Evolutionary conservation across 1,284 basidiomycete species (phyloP), one percentile per base, ranked within the genome.

Genomic region (Rhodotorula sp.): DNA sequence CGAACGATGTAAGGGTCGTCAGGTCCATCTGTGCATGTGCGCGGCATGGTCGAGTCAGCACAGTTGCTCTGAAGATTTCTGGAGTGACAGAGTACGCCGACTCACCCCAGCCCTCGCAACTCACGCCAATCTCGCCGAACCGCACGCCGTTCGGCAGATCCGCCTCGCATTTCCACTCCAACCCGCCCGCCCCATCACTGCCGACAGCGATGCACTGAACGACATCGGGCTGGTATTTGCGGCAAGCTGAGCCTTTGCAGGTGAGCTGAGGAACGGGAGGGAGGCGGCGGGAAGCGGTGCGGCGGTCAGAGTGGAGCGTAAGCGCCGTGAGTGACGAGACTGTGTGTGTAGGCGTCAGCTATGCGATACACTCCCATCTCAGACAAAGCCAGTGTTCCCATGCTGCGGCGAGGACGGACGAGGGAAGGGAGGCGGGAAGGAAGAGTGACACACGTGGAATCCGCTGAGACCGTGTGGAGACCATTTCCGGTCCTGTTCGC

Each of bases 121-220:
- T 88, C 2, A 97, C 89, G 70, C 87, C 85, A 0, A 95, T 88
- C 66, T 86, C 84, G 13, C 94, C 94, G 68, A 97, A 88, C 62
- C 73, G 46, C 64, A 94, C 79, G 4, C 86, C 83, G 54, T 87
- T 86, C 4, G 93, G 93, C 15, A 97, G 82, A 78, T 97, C 93
- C 11, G 93, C 90, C 78, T 92, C 88, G 79, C 94, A 97, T 88
- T 90, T 90, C 92, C 92, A 94, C 76, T 94, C 91, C 8, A 92
- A 27, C 4, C 68, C 86, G 19, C 89, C 87, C 2, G 85, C 82
- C 2, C 89, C 91, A 70, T 82, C 81, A 13, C 90, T 89, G 49
- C 93, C 92, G 58, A 89, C 83, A 73, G 89, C 91, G 57, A 83
- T 83, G 79, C 93, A 97, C 72, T 91, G 87, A 36, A 96, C 88